A percentile compares a stretch with the other conserved stretches of the same genome.
Conservation (phyloP, 176 grass and related monocot genomes). For the Oryza rufipogon region DNA sequence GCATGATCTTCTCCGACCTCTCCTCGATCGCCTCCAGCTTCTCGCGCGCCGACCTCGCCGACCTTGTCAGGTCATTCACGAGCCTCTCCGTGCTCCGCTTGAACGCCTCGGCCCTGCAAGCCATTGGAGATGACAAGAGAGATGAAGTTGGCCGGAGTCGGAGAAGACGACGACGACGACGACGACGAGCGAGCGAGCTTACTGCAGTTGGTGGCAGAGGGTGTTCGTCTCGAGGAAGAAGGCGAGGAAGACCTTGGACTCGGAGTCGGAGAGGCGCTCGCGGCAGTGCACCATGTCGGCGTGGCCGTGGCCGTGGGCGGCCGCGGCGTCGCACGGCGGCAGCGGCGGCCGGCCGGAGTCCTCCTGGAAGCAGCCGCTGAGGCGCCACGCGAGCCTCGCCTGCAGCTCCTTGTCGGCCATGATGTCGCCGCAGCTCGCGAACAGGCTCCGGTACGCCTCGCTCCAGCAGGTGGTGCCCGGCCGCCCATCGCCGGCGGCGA, state of each 20-base stretch:
- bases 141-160: neutral
- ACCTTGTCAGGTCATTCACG: slow-evolving; percentile 58
- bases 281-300: slow-evolving; percentile 58
- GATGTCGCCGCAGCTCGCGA: slow-evolving; percentile 69
- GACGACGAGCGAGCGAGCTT: neutral
- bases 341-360: slow-evolving; percentile 64
- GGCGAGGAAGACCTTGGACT: slow-evolving; percentile 65
- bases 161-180: neutral
- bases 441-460: slow-evolving; percentile 57
- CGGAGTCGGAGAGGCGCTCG: slow-evolving; percentile 53
- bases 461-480: slow-evolving; percentile 58
- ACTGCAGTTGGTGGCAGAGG: slow-evolving; percentile 81
- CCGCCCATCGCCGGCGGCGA: neutral
- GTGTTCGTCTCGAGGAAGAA: slow-evolving; percentile 75
- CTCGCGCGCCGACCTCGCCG: slow-evolving; percentile 45
- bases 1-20: slow-evolving; percentile 45
- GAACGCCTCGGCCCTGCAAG: slow-evolving; percentile 68
- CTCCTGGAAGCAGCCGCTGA: slow-evolving; percentile 75
- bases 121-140: neutral
- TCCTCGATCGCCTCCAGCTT: slow-evolving; percentile 60
- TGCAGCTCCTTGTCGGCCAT: slow-evolving; percentile 64
- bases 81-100: slow-evolving; percentile 69
- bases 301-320: no score
- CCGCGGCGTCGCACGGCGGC: slow-evolving; percentile 47
- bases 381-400: slow-evolving; percentile 61